phyloP scores from a whole-genome alignment of 1,284 basidiomycete genomes.

The Ustilago tritici region DNA sequence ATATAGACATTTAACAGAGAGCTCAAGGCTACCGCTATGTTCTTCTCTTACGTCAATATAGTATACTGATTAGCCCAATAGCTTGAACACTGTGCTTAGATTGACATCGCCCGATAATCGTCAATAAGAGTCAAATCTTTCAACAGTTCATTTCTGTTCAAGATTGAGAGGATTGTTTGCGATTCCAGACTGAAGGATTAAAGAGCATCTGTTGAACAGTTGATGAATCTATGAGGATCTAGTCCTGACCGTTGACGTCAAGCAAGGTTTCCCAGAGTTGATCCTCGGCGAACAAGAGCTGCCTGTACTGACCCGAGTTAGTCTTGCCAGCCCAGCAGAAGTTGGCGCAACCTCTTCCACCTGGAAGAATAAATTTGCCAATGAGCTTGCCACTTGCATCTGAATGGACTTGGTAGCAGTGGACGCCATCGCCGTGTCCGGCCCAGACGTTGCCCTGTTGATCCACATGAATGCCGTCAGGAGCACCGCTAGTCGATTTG shows the following conservation, averaged over 20 bases:
- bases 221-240: neutral
- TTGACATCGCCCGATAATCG: no score
- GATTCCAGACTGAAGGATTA: neutral
- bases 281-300: slow-evolving; percentile 52
- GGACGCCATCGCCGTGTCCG: slow-evolving; percentile 50
- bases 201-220: neutral
- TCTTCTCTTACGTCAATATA: no score
- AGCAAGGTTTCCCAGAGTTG: slow-evolving; percentile 52
- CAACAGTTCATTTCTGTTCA: no score
- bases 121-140: no score
- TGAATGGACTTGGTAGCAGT: slow-evolving; percentile 42
- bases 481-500: slow-evolving; percentile 35
- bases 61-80: no score
- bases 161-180: neutral
- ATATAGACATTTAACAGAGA: no score
- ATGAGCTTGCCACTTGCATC: slow-evolving; percentile 46
- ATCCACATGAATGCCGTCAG: slow-evolving; percentile 52
- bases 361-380: slow-evolving; percentile 50
- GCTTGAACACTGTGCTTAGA: no score
- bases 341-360: slow-evolving; percentile 50
- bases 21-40: no score
- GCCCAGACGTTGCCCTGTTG: slow-evolving; percentile 50
- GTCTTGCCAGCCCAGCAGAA: slow-evolving; percentile 54
- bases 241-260: slow-evolving; percentile 45
- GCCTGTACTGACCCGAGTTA: slow-evolving; percentile 24